Conservation (phyloP, 2,329 filamentous ascomycete species). For the Pseudocercospora macadamiae region DNA sequence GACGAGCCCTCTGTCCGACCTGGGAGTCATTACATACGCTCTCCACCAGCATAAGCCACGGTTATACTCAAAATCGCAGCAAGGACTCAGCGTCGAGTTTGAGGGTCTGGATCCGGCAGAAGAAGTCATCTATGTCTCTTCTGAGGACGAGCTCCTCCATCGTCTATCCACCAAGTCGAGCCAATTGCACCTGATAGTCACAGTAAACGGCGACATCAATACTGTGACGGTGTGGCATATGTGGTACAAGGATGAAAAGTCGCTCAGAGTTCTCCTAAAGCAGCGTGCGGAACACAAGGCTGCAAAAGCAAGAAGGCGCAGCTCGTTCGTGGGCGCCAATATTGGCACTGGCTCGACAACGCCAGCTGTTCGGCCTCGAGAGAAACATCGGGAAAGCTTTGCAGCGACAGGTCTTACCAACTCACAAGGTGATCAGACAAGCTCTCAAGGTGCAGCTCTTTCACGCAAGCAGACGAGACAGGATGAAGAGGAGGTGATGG, state of each 20-base stretch:
- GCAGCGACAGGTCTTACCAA: conserved; percentile 52
- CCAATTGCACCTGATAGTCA: conserved; percentile 73
- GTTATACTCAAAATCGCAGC: conserved; percentile 21
- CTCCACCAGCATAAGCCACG: conserved; percentile 34
- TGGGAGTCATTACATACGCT: conserved; percentile 67
- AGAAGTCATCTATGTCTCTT: conserved; percentile 81
- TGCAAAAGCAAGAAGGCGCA: conserved; percentile 62
- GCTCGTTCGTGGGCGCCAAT: conserved; percentile 61
- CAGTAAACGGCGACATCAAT: conserved; percentile 74
- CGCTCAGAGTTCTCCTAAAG: conserved; percentile 48
- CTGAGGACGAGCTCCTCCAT: conserved; percentile 58
- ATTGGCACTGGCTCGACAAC: conserved; percentile 73
- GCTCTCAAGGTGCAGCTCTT: conserved; percentile 24
- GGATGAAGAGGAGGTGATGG: conserved; percentile 51
- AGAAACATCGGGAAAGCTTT: conserved; percentile 76
- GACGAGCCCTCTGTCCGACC: conserved; percentile 81
- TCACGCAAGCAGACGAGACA: conserved; percentile 35
- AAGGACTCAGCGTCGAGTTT: conserved; percentile 47
- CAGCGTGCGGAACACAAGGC: conserved; percentile 43
- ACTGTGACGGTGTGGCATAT: conserved; percentile 85
- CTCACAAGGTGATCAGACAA: conserved; percentile 26
- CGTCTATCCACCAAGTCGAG: conserved; percentile 41
- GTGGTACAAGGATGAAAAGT: conserved; percentile 72
- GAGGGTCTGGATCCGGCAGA: conserved; percentile 75
- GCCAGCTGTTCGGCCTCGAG: conserved; percentile 64